Evolutionary conservation across 2,329 filamentous ascomycete species (phyloP).

Genomic region (Diaporthe destruens): DNA sequence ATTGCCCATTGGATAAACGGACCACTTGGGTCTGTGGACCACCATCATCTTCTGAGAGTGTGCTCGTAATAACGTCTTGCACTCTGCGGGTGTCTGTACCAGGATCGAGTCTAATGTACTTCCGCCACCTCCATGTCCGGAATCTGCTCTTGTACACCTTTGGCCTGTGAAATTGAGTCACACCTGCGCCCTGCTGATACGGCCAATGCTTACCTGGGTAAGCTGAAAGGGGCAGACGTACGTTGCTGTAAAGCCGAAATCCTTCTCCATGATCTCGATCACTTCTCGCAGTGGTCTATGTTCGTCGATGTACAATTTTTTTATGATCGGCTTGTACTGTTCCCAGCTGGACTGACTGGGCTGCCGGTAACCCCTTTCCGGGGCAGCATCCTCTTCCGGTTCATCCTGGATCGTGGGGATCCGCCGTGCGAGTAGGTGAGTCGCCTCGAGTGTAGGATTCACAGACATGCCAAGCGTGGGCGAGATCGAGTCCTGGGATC

Average conservation of each 20-base stretch:
- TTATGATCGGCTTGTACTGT: slow-evolving; percentile 9
- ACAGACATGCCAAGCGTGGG: not conserved
- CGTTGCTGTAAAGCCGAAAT: slow-evolving; percentile 16
- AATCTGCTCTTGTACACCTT: slow-evolving; percentile 20
- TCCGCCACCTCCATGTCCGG: slow-evolving; percentile 13
- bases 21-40: not conserved
- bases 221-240: slow-evolving; percentile 3
- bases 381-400: not conserved
- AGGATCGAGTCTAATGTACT: not conserved
- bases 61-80: not conserved
- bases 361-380: not conserved
- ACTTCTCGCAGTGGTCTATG: slow-evolving; percentile 4
- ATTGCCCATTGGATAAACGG: slow-evolving; percentile 11
- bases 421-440: not conserved
- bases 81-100: not conserved
- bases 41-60: not conserved
- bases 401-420: not conserved
- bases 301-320: slow-evolving; percentile 14
- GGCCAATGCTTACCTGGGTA: not conserved
- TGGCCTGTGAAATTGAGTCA: slow-evolving; percentile 11
- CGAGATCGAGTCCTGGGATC: not conserved
- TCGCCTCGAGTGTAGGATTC: not conserved
- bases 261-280: slow-evolving; percentile 2
- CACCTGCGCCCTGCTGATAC: not conserved
- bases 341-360: slow-evolving; percentile 1